Evolutionary conservation across 805 yeast species (phyloP).

Genomic region (Hanseniaspora lachancei): DNA sequence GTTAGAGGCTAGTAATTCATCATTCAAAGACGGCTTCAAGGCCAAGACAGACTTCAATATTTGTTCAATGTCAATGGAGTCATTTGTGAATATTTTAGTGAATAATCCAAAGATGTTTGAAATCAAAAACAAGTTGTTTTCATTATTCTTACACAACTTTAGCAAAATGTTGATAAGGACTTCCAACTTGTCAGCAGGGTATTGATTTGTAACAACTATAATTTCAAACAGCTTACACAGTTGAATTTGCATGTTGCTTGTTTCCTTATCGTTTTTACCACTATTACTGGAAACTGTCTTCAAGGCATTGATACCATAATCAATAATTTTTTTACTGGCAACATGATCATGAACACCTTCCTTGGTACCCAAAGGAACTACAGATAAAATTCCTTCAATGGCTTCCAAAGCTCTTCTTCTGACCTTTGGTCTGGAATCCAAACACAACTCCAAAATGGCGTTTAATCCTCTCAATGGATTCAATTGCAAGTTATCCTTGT

Average conservation of each 20-base stretch:
- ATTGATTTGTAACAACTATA: slow-evolving; percentile 60
- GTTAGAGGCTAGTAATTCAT: slow-evolving; percentile 75
- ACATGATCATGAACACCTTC: slow-evolving; percentile 45
- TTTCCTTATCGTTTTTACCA: slow-evolving; percentile 32
- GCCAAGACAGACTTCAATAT: slow-evolving; percentile 63
- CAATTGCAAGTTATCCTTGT: slow-evolving; percentile 34
- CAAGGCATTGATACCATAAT: slow-evolving; percentile 47
- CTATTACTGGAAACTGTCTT: slow-evolving; percentile 30
- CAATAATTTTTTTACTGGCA: slow-evolving; percentile 58
- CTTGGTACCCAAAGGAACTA: slow-evolving; percentile 64
- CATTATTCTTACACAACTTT: slow-evolving; percentile 51
- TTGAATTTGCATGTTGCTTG: slow-evolving; percentile 53
- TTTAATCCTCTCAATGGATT: slow-evolving; percentile 69
- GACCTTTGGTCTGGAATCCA: slow-evolving; percentile 88
- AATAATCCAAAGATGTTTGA: slow-evolving; percentile 79
- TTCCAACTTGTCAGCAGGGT: slow-evolving; percentile 65
- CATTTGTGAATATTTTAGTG: slow-evolving; percentile 51
- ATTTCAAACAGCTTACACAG: slow-evolving; percentile 60
- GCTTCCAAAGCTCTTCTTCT: slow-evolving; percentile 92
- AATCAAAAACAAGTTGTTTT: slow-evolving; percentile 39
- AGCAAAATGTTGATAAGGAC: slow-evolving; percentile 63
- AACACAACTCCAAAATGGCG: slow-evolving; percentile 62
- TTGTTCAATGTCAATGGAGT: slow-evolving; percentile 33
- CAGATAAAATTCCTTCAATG: slow-evolving; percentile 45
- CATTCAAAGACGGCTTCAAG: slow-evolving; percentile 69